Evolutionary conservation across 2,329 filamentous ascomycete species (phyloP).

Genomic region (Cryphonectria parasitica): DNA sequence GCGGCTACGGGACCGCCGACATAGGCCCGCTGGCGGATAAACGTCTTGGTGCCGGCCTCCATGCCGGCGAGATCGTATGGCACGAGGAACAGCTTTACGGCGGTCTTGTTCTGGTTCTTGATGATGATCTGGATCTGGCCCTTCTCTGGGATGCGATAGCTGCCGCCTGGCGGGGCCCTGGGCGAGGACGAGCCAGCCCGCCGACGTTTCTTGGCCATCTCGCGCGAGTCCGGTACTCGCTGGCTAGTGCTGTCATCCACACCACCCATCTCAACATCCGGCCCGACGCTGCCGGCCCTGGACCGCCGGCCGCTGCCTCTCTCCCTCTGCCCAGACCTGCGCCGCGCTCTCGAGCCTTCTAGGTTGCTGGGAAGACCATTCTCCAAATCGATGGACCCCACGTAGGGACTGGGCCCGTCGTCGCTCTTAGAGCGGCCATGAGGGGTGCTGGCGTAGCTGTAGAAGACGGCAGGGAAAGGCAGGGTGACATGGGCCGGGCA

Average conservation of each 20-base stretch:
- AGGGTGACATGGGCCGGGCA: conserved; percentile 91
- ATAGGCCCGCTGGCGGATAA: conserved; percentile 92
- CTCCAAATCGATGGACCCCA: conserved; percentile 89
- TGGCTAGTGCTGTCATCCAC: neutral
- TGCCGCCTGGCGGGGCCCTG: conserved; percentile 77
- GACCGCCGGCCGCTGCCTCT: neutral
- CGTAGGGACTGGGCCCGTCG: conserved; percentile 93
- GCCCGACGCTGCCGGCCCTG: conserved; percentile 40
- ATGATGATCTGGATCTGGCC: conserved; percentile 96
- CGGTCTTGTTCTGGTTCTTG: conserved; percentile 98
- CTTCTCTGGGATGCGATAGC: conserved; percentile 91
- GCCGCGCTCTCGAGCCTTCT: conserved; percentile 51
- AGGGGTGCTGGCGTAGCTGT: conserved; percentile 78
- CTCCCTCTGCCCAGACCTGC: conserved; percentile 43
- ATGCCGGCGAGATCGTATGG: conserved; percentile 92
- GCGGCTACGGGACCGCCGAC: conserved; percentile 78
- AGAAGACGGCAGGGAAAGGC: conserved; percentile 93
- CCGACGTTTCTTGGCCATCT: conserved; percentile 36
- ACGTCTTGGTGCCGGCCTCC: conserved; percentile 93
- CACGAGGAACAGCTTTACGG: conserved; percentile 92
- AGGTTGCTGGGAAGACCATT: conserved; percentile 68
- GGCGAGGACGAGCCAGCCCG: conserved; percentile 51
- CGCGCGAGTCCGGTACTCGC: conserved; percentile 2
- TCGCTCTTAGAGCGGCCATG: conserved; percentile 67
- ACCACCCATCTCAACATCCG: conserved; percentile 35